Base-by-base conservation (phyloP, 257 asterid genomes). In the Jaltomata sinuosa region DNA sequence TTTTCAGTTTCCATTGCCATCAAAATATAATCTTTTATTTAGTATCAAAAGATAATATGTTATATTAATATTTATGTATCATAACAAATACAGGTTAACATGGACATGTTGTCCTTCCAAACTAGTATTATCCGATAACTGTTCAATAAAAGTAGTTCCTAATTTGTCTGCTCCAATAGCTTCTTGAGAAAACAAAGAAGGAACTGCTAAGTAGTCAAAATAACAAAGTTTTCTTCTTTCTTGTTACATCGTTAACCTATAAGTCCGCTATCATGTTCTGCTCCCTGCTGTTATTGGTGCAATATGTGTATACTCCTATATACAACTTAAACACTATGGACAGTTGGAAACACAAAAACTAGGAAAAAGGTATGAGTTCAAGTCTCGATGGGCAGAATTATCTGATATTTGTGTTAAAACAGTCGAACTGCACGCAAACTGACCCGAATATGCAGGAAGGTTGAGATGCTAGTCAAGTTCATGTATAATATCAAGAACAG, bases 401-500 rank as follows among this genome's bases (percentile, higher is more conserved):
- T 67, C 8, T 14, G 27, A 64, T 31, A 31, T 31, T 4, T 31
- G 22, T 31, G 9, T 7, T 64, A 0, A 0, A 4, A 22, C 8
- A 59, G 11, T 27, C 5, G 0, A 64, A 29, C n/a, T 64, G 72
- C 72, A 29, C 72, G 12, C 36, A 64, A 64, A 29, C 0, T 3
- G 0, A 27, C 11, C 1, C 15, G 38, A 61, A 27, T 9, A 54
- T 3, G n/a, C 29, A 55, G 6, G 2, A 11, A n/a, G 14, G n/a
- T 8, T n/a, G 31, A 0, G 14, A 32, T 25, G 55, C 84, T 45
- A 57, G 65, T 84, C 42, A 54, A 84, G 36, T 76, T 84, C 86
- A 59, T 78, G 79, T 84, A 84, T 77, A 78, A 72, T 61, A 16
- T 72, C 83, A 55, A 84, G 77, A 22, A 84, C 8, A 21, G 86